Conservation (phyloP, 495 filamentous ascomycete species). For the Penicillium alfredii region DNA sequence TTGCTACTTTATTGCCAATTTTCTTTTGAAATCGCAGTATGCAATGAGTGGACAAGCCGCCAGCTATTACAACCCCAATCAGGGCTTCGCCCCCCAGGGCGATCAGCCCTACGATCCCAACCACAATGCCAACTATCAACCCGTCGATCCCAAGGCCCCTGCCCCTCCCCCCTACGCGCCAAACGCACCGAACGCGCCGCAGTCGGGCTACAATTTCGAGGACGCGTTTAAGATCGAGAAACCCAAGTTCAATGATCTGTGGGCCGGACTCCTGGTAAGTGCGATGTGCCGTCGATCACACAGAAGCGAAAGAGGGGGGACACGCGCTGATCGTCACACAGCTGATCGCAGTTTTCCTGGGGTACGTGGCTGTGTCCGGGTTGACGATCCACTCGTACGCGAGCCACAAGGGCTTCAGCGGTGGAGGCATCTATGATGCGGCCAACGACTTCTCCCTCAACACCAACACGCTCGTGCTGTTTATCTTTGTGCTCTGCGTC, state of each 20-base stretch:
- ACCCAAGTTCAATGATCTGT: constrained; percentile 83
- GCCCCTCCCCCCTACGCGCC: background rate
- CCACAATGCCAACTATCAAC: constrained; percentile 16
- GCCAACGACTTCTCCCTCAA: constrained; percentile 58
- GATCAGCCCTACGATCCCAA: constrained; percentile 9
- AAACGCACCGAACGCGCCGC: constrained; percentile 21
- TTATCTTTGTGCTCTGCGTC: constrained; percentile 65
- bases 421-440: constrained; percentile 67
- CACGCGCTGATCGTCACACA: no score
- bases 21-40: constrained; percentile 3
- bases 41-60: constrained; percentile 42
- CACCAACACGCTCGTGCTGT: constrained; percentile 81
- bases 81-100: constrained; percentile 19
- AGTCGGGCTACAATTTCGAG: constrained; percentile 51
- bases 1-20: constrained; percentile 2
- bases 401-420: constrained; percentile 57
- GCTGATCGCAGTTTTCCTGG: constrained; percentile 67
- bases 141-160: constrained; percentile 7
- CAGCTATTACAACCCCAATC: constrained; percentile 34
- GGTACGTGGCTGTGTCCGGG: constrained; percentile 72
- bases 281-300: background rate
- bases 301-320: constrained; percentile 8
- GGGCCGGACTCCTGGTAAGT: constrained; percentile 72
- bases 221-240: constrained; percentile 73
- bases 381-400: constrained; percentile 73